A percentile compares a stretch with the other conserved stretches of the same genome.
These are phyloP conservation scores for Ophioceras dolichostomum DNA, from an alignment of 2,329 filamentous ascomycete species.

Conservation along the genomic window DNA sequence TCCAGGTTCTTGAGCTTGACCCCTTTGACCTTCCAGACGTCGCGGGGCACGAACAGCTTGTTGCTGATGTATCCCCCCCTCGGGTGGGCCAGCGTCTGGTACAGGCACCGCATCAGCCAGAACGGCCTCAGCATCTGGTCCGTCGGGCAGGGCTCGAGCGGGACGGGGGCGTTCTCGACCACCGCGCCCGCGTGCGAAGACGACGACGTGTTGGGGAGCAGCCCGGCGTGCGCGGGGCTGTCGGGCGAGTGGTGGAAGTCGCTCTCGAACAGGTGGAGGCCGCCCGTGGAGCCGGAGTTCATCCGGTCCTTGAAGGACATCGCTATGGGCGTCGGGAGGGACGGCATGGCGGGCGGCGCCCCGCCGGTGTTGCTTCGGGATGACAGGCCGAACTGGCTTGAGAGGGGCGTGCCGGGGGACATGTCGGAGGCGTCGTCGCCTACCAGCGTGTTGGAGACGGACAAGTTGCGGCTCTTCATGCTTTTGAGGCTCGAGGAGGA, in stretches of 20 bases:
- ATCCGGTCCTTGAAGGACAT: slow-evolving; percentile 47
- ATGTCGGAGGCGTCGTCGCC: slow-evolving; percentile 51
- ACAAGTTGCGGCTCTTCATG: slow-evolving; percentile 63
- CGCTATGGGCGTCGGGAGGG: slow-evolving; percentile 55
- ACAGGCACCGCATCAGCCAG: slow-evolving; percentile 92
- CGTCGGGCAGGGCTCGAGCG: slow-evolving; percentile 83
- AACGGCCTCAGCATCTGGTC: slow-evolving; percentile 87
- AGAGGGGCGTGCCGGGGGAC: slow-evolving; percentile 65
- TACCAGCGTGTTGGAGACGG: slow-evolving; percentile 46
- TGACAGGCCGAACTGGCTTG: slow-evolving; percentile 46
- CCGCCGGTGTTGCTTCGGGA: too few relatives aligned
- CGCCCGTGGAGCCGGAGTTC: slow-evolving; percentile 47
- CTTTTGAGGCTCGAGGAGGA: slow-evolving; percentile 61
- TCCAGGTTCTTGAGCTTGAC: slow-evolving; percentile 87
- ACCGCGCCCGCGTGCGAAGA: too few relatives aligned
- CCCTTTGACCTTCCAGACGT: slow-evolving; percentile 88
- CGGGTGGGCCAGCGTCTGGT: slow-evolving; percentile 84
- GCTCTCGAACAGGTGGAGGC: slow-evolving; percentile 72
- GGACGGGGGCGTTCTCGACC: slow-evolving; percentile 54
- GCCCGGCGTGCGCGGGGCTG: slow-evolving; percentile 44
- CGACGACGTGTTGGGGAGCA: too few relatives aligned
- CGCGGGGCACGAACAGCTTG: slow-evolving; percentile 81
- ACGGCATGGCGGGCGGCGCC: slow-evolving; percentile 45
- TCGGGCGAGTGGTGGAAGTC: slow-evolving; percentile 56
- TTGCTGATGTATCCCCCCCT: slow-evolving; percentile 86